Evolutionary conservation across 2,329 filamentous ascomycete genomes (phyloP).

Genomic region (Chrysosporium queenslandicum): DNA sequence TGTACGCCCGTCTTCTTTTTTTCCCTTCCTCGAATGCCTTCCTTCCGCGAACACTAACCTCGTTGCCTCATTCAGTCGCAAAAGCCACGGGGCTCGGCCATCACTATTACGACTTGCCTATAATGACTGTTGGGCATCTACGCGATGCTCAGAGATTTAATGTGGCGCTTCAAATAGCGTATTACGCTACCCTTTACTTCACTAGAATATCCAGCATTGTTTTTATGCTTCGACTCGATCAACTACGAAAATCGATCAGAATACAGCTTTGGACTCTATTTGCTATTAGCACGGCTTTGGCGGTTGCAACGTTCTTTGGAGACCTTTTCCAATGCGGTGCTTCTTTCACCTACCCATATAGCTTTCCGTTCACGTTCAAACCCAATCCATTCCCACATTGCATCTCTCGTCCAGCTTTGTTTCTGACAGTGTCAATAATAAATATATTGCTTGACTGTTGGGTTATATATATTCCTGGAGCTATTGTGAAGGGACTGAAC

Average conservation of each 20-base stretch:
- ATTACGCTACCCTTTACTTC: constrained; percentile 12
- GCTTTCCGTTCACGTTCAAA: constrained; percentile 12
- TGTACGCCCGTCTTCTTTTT: neutral
- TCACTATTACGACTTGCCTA: constrained; percentile 2
- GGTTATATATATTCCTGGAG: constrained; percentile 19
- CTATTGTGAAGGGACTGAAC: constrained; percentile 15
- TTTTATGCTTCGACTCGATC: constrained; percentile 14
- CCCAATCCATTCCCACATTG: constrained; percentile 19
- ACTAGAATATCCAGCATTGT: constrained; percentile 12
- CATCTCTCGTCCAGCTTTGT: constrained; percentile 25
- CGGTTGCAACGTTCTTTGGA: constrained; percentile 31
- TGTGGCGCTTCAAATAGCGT: constrained; percentile 12
- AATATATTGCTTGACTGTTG: constrained; percentile 38
- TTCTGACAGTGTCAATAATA: constrained; percentile 30
- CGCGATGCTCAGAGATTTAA: neutral
- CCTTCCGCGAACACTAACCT: neutral
- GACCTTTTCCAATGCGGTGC: constrained; percentile 36
- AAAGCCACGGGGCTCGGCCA: constrained; percentile 1
- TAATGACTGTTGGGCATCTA: neutral
- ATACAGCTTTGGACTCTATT: constrained; percentile 8
- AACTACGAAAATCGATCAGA: constrained; percentile 8
- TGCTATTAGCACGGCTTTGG: constrained; percentile 28
- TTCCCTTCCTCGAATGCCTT: neutral
- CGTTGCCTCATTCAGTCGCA: neutral
- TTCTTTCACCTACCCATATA: constrained; percentile 30